These are phyloP conservation scores for Trichosporon asahii DNA, from an alignment of 1,284 basidiomycete genomes.

Conservation along the genomic window DNA sequence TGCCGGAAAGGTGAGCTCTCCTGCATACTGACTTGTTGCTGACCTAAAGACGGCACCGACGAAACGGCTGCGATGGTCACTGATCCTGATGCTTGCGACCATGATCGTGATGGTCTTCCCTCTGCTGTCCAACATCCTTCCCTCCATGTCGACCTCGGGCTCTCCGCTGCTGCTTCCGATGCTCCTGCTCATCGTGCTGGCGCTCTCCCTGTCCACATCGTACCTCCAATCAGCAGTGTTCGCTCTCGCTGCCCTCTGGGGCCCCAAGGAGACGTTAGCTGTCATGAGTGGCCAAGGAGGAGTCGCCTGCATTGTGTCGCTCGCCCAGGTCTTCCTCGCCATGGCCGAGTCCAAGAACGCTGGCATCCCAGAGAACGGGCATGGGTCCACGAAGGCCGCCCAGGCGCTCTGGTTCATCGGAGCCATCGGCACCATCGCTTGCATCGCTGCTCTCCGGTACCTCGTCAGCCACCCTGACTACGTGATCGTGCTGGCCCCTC, in stretches of 20 bases:
- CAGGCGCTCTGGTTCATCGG: conserved; percentile 46
- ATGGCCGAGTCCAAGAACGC: conserved; percentile 27
- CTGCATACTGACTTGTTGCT: neutral
- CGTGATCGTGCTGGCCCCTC: conserved; percentile 23
- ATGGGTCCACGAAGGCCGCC: conserved; percentile 29
- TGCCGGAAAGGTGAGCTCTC: conserved; percentile 38
- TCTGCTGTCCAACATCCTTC: conserved; percentile 40
- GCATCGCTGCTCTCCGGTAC: conserved; percentile 33
- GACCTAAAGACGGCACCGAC: conserved; percentile 37
- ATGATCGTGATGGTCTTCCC: conserved; percentile 41
- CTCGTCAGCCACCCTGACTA: conserved; percentile 36
- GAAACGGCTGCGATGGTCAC: conserved; percentile 35
- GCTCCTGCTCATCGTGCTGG: conserved; percentile 36
- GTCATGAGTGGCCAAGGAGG: conserved; percentile 52
- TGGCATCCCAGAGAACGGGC: conserved; percentile 9
- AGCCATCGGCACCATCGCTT: conserved; percentile 29
- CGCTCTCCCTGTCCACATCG: conserved; percentile 39
- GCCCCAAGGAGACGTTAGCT: conserved; percentile 42
- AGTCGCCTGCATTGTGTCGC: conserved; percentile 48
- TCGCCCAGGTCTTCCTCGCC: conserved; percentile 42
- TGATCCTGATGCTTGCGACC: conserved; percentile 36
- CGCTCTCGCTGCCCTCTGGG: conserved; percentile 44
- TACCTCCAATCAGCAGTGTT: conserved; percentile 50
- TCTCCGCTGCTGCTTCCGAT: conserved; percentile 35
- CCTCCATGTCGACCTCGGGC: conserved; percentile 27